phyloP scores from a whole-genome alignment of 805 yeast genomes.

The Candida montana region DNA sequence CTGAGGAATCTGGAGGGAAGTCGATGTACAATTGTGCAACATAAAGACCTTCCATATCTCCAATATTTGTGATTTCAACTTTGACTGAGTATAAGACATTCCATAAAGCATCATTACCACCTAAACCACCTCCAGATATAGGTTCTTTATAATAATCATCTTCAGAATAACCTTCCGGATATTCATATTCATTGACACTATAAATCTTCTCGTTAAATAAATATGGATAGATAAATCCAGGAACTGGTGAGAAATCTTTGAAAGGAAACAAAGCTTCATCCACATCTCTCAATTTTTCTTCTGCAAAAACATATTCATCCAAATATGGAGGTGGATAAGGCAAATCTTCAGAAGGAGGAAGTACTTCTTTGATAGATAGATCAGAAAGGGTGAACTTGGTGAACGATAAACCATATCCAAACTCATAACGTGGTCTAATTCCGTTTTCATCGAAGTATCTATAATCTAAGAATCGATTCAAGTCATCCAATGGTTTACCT shows the following conservation, averaged over 20 bases:
- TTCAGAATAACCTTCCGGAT: conserved; percentile 33
- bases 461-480: conserved; percentile 43
- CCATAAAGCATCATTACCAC: conserved; percentile 61
- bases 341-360: conserved; percentile 39
- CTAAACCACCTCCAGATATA: conserved; percentile 43
- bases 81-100: conserved; percentile 41
- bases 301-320: conserved; percentile 36
- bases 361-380: conserved; percentile 36
- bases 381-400: conserved; percentile 14
- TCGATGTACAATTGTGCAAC: conserved; percentile 52
- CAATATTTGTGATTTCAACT: conserved; percentile 44
- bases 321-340: conserved; percentile 42
- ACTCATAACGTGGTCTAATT: conserved; percentile 53
- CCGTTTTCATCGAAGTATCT: conserved; percentile 51
- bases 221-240: conserved; percentile 55
- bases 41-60: conserved; percentile 39
- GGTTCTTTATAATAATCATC: conserved; percentile 27
- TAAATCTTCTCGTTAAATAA: conserved; percentile 30
- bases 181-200: conserved; percentile 27
- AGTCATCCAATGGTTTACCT: conserved; percentile 32
- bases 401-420: conserved; percentile 34
- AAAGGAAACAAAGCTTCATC: conserved; percentile 51
- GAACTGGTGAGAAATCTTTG: conserved; percentile 45
- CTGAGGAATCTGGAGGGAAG: conserved; percentile 33
- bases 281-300: conserved; percentile 48